Conservation (phyloP, 2,329 filamentous ascomycete species). For the Orbilia oligospora region DNA sequence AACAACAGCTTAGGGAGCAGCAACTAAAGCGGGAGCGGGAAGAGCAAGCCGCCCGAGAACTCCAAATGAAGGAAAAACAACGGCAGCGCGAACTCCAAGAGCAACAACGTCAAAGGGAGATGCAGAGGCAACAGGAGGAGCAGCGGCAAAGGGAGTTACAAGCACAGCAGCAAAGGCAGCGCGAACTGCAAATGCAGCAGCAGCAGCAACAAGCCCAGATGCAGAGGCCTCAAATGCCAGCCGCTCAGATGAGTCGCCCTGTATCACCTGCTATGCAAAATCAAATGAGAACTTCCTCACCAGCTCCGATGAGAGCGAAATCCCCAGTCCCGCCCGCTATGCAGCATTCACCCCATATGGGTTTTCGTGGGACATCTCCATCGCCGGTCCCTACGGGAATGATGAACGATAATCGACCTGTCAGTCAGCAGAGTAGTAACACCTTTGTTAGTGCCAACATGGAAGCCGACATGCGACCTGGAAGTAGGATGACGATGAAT, state of each 20-base stretch:
- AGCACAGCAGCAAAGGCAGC: constrained; percentile 48
- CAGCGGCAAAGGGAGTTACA: constrained; percentile 55
- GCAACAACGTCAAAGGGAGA: constrained; percentile 47
- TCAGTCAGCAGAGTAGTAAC: constrained; percentile 60
- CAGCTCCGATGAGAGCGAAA: constrained; percentile 54
- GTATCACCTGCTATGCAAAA: constrained; percentile 55
- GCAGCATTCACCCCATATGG: constrained; percentile 59
- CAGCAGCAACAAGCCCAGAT: constrained; percentile 57
- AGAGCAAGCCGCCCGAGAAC: constrained; percentile 36
- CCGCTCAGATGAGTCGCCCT: constrained; percentile 54
- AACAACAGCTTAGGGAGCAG: constrained; percentile 48
- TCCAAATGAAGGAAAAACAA: constrained; percentile 55
- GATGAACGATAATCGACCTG: constrained; percentile 59
- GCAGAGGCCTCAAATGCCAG: constrained; percentile 57
- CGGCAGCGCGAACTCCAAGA: constrained; percentile 58
- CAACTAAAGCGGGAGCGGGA: constrained; percentile 41
- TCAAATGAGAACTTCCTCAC: constrained; percentile 53
- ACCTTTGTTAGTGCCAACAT: constrained; percentile 60
- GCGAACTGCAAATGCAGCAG: constrained; percentile 49
- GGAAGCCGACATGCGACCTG: constrained; percentile 42
- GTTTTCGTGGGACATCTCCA: constrained; percentile 47
- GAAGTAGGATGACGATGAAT: constrained; percentile 53
- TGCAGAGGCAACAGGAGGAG: constrained; percentile 57
- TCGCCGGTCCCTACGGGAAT: constrained; percentile 47
- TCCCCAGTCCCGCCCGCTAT: constrained; percentile 40